Conservation (phyloP, 306 rosid species). For the Cicer yamashitae region DNA sequence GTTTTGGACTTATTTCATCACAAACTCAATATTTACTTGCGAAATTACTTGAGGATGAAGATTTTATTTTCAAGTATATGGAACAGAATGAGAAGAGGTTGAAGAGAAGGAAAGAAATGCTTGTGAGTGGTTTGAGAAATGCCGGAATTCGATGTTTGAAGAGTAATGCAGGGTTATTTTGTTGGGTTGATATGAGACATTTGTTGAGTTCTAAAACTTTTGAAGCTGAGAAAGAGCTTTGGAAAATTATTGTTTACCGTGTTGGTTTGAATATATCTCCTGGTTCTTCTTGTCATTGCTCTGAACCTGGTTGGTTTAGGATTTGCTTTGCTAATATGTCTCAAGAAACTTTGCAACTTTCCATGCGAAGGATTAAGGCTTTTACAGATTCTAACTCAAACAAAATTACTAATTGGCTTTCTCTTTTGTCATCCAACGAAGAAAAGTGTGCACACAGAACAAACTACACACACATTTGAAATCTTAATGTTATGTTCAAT, state of each 20-base stretch:
- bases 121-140: conserved; percentile 55
- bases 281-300: conserved; percentile 82
- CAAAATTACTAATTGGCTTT: too few relatives aligned
- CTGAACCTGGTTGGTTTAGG: conserved; percentile 94
- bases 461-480: too few relatives aligned
- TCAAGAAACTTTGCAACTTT: conserved; percentile 62
- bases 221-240: conserved; percentile 79
- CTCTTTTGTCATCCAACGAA: too few relatives aligned
- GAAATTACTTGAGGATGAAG: conserved; percentile 55
- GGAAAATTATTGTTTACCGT: conserved; percentile 63
- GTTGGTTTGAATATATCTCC: conserved; percentile 80
- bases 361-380: conserved; percentile 64
- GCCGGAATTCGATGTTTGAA: conserved; percentile 66
- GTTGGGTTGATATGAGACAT: conserved; percentile 90
- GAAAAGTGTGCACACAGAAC: too few relatives aligned
- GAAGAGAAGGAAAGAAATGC: conserved; percentile 52
- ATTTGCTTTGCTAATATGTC: conserved; percentile 87
- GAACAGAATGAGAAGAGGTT: conserved; percentile 53
- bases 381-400: conserved; percentile 42
- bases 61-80: conserved; percentile 56
- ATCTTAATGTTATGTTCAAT: too few relatives aligned
- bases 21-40: conserved; percentile 78
- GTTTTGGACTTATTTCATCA: conserved; percentile 80
- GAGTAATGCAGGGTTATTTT: conserved; percentile 81
- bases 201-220: conserved; percentile 53